Base-by-base conservation (phyloP, 129 eudicot genomes). In the Glebionis coronaria region DNA sequence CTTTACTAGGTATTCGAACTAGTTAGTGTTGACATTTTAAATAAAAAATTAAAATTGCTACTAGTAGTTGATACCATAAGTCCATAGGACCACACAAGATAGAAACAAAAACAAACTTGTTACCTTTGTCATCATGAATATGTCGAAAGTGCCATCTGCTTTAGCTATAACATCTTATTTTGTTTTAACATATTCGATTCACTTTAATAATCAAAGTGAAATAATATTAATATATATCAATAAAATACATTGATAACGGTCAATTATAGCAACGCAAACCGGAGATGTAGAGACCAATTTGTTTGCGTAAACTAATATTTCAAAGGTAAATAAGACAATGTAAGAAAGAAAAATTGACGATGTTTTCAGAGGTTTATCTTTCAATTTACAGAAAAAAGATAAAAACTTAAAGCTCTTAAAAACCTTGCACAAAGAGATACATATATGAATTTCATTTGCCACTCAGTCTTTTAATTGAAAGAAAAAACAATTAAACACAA, bases 91-190 rank as follows among this genome's bases (percentile, higher is more conserved):
- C 1, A 27, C 42, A 44, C 27, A 9, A 28, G 15, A 45, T 44
- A 55, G n/a, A 58, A 61, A 56, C 49, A 56, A 27, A n/a, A 60
- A 70, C 40, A 67, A 50, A 63, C 2, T 18, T 11, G 70, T 64
- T 73, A 88, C 98, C 98, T 84, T 73, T 86, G 8, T 93, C 97
- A 12, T 93, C 98, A 13, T 89, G 97, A 86, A 82, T 93, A 92
- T 86, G 88, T 76, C 87, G 61, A 88, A 93, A 53, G 97, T 88
- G 10, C 98, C 98, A 79, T 93, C 98, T 15, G 95, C 83, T 78
- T 93, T 93, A 15, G 97, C 92, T 55, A 86, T 77, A 56, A 88
- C 61, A 79, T 93, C 97, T 31, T 95, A 88, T 81, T 88, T 93
- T 19, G 97, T 86, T 82, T 86, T 88, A 66, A 97, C 98, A 85